These are phyloP conservation scores for Alternaria metachromatica DNA, from an alignment of 2,329 filamentous ascomycete species.

Conservation along the genomic window DNA sequence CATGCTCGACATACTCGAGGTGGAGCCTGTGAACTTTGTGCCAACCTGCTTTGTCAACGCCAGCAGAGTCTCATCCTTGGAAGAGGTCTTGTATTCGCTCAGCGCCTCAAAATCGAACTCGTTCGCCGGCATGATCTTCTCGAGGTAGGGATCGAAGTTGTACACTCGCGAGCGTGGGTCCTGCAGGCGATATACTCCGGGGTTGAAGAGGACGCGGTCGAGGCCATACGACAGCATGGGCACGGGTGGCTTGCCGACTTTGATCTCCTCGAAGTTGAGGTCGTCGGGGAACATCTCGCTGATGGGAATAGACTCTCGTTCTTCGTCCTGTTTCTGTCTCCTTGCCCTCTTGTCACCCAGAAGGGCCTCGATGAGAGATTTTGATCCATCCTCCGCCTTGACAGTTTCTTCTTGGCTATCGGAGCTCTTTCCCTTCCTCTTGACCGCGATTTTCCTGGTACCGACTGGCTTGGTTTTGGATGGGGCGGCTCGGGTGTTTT, in stretches of 20 bases:
- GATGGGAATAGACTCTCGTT: conserved; percentile 29
- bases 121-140: conserved; percentile 87
- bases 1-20: conserved; percentile 91
- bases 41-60: conserved; percentile 68
- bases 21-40: conserved; percentile 90
- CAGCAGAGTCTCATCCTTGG: conserved; percentile 77
- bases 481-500: conserved; percentile 23
- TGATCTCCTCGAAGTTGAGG: conserved; percentile 47
- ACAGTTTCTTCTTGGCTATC: background rate
- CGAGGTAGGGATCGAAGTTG: conserved; percentile 96
- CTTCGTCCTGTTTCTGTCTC: conserved; percentile 5
- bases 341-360: conserved; percentile 18
- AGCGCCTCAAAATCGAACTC: conserved; percentile 93
- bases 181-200: conserved; percentile 84
- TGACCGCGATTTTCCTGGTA: background rate
- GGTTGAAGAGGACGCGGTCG: conserved; percentile 92
- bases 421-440: background rate
- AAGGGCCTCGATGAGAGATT: conserved; percentile 33
- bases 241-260: conserved; percentile 59
- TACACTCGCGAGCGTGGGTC: conserved; percentile 86
- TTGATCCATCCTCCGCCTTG: background rate
- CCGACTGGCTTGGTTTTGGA: conserved; percentile 13
- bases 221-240: conserved; percentile 76
- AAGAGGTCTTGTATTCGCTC: conserved; percentile 89
- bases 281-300: conserved; percentile 31